Base-by-base conservation (phyloP, 2,329 filamentous ascomycete species). In the Xylaria sp. region DNA sequence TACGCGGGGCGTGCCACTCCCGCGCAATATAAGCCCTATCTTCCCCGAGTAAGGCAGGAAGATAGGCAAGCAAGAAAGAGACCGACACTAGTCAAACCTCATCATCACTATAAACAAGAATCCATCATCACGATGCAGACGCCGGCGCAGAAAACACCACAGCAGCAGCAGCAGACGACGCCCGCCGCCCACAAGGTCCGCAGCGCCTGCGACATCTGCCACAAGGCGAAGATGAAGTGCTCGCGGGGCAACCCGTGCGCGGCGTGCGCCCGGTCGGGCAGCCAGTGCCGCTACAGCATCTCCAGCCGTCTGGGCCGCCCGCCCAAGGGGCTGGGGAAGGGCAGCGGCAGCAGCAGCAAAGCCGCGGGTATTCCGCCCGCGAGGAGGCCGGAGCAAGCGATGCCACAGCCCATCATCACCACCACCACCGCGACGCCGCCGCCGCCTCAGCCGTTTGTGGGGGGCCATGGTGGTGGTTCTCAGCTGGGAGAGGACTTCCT, bases 201-300 rank as follows among this genome's bases (percentile, higher is more conserved):
- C 16, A 37, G 18, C 19, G 39, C 47, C n/a, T 50, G 47, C 20
- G 47, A 50, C 9, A 21, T 29, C 7, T 50, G 47, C 26, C 29
- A 44, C 29, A 50, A 29, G 22, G 39, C 47, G 16, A 50, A 50
- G 22, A 43, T 24, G 21, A 50, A 38, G 13, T 50, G 47, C 24
- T 50, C 47, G 13, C 38, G 26, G 26, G 47, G 47, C 8, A 37
- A 26, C 19, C 47, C 47, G 11, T 50, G 47, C 39, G n/a, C 22
- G 13, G 19, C 40, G 37, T 50, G 47, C 21, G 7, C 20, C 16
- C 43, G 40, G 9, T 43, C 47, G 11, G 47, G 47, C 2, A 38
- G 21, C 29, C 24, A 24, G 43, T 50, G 47, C 7, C 29, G 41
- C 20, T 50, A 50, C 24, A 50, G 47, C 20, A 39, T 50, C 16